Evolutionary conservation across 73 alveolate species (phyloP).

Genomic region (Halteria grandinella): DNA sequence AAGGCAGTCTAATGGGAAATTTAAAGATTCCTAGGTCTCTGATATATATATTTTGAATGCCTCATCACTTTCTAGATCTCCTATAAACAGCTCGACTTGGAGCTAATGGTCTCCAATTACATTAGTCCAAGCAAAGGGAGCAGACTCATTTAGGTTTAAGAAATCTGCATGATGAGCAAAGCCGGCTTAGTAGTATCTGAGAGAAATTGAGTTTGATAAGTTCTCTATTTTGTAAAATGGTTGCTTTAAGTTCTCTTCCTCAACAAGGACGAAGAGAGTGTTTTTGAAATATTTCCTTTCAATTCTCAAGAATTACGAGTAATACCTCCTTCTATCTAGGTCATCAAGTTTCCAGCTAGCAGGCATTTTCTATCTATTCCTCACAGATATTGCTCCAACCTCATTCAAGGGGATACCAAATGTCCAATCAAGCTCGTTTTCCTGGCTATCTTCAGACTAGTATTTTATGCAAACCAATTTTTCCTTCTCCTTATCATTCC

Average conservation of each 20-base stretch:
- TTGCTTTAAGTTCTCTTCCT: constrained; percentile 33
- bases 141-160: constrained; percentile 9
- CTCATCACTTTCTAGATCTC: constrained; percentile 20
- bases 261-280: constrained; percentile 57
- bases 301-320: constrained; percentile 29
- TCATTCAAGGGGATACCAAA: constrained; percentile 41
- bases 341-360: no score
- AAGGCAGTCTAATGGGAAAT: constrained; percentile 44
- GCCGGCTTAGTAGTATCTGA: constrained; percentile 38
- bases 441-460: no score
- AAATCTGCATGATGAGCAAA: constrained; percentile 35
- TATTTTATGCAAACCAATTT: constrained; percentile 14
- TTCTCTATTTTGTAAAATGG: constrained; percentile 60
- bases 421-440: constrained; percentile 58
- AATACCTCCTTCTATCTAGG: no score
- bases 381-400: constrained; percentile 33
- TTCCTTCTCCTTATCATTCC: constrained; percentile 31
- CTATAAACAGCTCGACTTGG: constrained; percentile 18
- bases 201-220: constrained; percentile 20
- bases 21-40: no score
- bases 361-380: constrained; percentile 8
- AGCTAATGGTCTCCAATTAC: constrained; percentile 15
- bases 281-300: constrained; percentile 56
- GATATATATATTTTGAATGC: background rate
- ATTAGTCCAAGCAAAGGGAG: constrained; percentile 58